phyloP scores from a whole-genome alignment of 2,329 filamentous ascomycete species.

The Aspergillus cejpii region DNA sequence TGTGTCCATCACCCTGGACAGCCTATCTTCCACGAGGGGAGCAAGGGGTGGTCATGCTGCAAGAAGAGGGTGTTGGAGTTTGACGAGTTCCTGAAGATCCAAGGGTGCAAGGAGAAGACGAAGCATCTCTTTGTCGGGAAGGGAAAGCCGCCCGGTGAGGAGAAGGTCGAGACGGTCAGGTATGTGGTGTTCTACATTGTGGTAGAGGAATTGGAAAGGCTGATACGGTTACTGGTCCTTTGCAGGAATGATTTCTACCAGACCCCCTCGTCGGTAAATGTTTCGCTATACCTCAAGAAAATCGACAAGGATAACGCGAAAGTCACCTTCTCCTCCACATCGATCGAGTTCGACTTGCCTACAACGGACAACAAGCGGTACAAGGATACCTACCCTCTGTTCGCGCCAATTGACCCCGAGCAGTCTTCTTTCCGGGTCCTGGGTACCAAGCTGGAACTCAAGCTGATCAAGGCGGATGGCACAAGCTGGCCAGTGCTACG shows the following conservation, averaged over 20 bases:
- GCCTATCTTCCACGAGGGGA: conserved; percentile 95
- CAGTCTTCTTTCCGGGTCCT: conserved; percentile 74
- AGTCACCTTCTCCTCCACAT: conserved; percentile 59
- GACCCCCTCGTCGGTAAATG: conserved; percentile 75
- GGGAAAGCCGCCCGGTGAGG: conserved; percentile 62
- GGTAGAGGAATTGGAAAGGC: neutral
- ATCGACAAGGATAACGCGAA: conserved; percentile 75
- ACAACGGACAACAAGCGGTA: conserved; percentile 84
- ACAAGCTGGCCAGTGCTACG: conserved; percentile 79
- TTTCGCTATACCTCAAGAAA: conserved; percentile 93
- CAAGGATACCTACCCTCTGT: conserved; percentile 65
- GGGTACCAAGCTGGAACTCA: conserved; percentile 82
- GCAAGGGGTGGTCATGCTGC: conserved; percentile 96
- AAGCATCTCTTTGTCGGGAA: conserved; percentile 77
- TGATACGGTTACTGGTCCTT: neutral
- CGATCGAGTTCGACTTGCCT: conserved; percentile 71
- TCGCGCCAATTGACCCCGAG: conserved; percentile 65
- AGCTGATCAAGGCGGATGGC: conserved; percentile 64
- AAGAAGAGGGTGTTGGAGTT: conserved; percentile 93
- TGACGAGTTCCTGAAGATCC: conserved; percentile 94
- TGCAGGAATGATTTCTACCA: conserved; percentile 86
- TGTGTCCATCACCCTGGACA: conserved; percentile 85
- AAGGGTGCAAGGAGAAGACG: conserved; percentile 76
- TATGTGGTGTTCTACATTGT: conserved; percentile 36
- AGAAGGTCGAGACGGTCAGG: conserved; percentile 71